These are phyloP conservation scores for Polytrichum formosum DNA, from an alignment of 225 moss, liverwort and hornwort species.

Conservation along the genomic window DNA sequence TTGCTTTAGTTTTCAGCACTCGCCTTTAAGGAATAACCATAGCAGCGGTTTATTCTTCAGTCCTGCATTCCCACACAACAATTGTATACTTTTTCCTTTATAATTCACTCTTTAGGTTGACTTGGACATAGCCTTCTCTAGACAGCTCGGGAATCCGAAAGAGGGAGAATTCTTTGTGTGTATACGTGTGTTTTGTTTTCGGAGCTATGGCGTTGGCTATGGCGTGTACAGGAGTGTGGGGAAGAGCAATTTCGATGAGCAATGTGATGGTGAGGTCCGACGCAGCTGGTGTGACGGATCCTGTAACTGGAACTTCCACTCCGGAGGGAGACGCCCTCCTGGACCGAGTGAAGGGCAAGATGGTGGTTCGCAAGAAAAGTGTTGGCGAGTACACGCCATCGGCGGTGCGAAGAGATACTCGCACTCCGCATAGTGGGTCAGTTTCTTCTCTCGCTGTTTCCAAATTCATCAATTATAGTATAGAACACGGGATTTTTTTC, in stretches of 20 bases:
- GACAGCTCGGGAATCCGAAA: neutral
- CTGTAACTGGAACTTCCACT: conserved; percentile 36
- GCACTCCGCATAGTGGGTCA: conserved; percentile 45
- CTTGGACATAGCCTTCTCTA: neutral
- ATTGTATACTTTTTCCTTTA: neutral
- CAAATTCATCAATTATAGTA: no score
- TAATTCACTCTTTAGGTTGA: neutral
- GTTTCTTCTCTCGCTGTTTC: neutral
- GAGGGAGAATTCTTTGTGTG: neutral
- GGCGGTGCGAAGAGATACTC: conserved; percentile 33
- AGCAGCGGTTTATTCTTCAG: no score
- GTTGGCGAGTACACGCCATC: conserved; percentile 21
- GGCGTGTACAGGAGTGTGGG: conserved; percentile 23
- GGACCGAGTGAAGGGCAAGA: conserved; percentile 17
- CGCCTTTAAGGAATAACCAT: no score
- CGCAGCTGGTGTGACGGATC: conserved; percentile 30
- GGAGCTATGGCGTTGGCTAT: conserved; percentile 22
- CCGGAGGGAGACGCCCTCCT: conserved; percentile 33
- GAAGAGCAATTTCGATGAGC: conserved; percentile 7
- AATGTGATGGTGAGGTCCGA: conserved; percentile 17
- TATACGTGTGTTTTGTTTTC: neutral
- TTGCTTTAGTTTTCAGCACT: no score
- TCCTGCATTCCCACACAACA: no score
- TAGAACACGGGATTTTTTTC: no score
- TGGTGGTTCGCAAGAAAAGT: neutral